phyloP scores from a whole-genome alignment of 148 eudicot genomes.

The Selenicereus undatus region DNA sequence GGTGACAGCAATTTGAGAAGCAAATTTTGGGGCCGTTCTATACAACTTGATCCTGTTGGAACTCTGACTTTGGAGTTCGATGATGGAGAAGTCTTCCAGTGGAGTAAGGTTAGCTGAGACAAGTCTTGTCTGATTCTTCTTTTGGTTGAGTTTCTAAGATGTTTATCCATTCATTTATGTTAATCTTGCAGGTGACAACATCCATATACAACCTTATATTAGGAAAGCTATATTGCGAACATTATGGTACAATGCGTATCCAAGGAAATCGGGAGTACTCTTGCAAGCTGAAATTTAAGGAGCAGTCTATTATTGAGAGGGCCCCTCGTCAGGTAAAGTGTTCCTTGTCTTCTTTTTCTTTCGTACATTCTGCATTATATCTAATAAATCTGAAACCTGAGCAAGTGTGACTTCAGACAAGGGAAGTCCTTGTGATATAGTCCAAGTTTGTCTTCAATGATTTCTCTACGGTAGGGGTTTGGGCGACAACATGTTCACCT shows the following conservation, averaged over 20 bases:
- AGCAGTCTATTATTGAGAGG: constrained; percentile 88
- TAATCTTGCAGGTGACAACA: constrained; percentile 68
- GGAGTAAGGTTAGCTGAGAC: constrained; percentile 70
- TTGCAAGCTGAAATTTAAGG: constrained; percentile 89
- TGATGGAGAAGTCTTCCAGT: constrained; percentile 91
- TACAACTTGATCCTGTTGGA: constrained; percentile 95
- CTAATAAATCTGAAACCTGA: background rate
- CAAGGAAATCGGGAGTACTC: constrained; percentile 63
- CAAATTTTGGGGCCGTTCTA: constrained; percentile 98
- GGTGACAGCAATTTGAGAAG: constrained; percentile 93
- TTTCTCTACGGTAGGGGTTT: background rate
- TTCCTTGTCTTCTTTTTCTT: constrained; percentile 4
- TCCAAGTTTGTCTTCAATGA: background rate
- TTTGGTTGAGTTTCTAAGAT: background rate
- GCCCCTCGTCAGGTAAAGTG: constrained; percentile 85
- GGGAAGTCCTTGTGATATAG: background rate
- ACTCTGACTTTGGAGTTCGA: constrained; percentile 76
- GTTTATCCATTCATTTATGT: background rate
- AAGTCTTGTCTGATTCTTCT: background rate
- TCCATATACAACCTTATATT: constrained; percentile 92
- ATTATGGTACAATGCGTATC: constrained; percentile 92
- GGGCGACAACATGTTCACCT: background rate
- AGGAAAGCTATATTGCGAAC: constrained; percentile 88
- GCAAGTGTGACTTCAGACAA: background rate
- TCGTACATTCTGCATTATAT: background rate